A percentile compares a stretch with the other conserved stretches of the same genome.
phyloP scores from a whole-genome alignment of 2,329 filamentous ascomycete species.

The Colletotrichum eremochloae region DNA sequence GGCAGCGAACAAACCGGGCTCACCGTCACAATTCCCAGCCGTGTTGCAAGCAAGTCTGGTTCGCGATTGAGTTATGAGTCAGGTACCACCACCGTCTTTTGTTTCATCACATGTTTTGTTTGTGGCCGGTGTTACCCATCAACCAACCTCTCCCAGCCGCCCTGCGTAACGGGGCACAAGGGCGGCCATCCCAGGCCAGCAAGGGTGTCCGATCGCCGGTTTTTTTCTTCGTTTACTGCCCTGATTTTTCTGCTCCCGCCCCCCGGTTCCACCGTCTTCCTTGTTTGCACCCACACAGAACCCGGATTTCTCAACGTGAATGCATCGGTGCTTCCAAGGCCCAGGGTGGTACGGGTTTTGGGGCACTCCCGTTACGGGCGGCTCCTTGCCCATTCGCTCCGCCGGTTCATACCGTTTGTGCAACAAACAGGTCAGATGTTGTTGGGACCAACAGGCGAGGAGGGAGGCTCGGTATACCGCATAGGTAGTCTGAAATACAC shows the following conservation, averaged over 20 bases:
- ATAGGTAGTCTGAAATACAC: conserved; percentile 13
- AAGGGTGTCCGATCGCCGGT: conserved; percentile 22
- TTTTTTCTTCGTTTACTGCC: conserved; percentile 26
- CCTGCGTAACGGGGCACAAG: conserved; percentile 23
- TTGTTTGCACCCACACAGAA: conserved; percentile 34
- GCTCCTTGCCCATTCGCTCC: conserved; percentile 17
- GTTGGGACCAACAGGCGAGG: conserved; percentile 31
- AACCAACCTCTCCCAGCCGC: not conserved
- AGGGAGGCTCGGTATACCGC: conserved; percentile 1
- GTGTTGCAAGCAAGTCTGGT: conserved; percentile 11
- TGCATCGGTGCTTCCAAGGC: conserved; percentile 32
- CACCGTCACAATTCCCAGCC: not conserved
- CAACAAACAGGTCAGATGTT: conserved; percentile 15
- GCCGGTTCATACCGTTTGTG: conserved; percentile 25
- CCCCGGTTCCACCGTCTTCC: conserved; percentile 34
- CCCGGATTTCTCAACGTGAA: conserved; percentile 32
- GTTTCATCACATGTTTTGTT: conserved; percentile 39
- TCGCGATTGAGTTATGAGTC: conserved; percentile 26
- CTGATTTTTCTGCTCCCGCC: conserved; percentile 23
- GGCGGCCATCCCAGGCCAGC: conserved; percentile 10
- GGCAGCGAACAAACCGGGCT: conserved; percentile 1
- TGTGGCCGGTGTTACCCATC: conserved; percentile 17
- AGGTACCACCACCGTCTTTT: conserved; percentile 5
- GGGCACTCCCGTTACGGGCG: conserved; percentile 25
- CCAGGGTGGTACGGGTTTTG: conserved; percentile 31